Percentiles rank a stretch among this genome's conserved stretches.
Conservation (phyloP, 208 protist species). For the Herpetomonas muscarum region DNA sequence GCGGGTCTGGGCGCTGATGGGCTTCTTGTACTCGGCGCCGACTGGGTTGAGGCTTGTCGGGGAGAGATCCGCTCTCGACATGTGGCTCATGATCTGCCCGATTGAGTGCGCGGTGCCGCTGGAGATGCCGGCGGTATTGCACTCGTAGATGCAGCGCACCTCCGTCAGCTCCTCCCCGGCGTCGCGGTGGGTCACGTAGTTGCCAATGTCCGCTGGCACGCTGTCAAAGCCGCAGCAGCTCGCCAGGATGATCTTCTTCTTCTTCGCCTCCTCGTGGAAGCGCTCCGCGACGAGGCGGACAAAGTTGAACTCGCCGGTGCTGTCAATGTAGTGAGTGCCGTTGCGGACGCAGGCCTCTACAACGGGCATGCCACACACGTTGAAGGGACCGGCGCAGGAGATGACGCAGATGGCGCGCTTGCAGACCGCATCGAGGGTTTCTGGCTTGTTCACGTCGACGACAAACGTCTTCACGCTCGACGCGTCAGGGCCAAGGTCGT, state of each 20-base stretch:
- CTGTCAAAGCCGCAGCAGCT: constrained; percentile 87
- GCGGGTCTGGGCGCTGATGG: constrained; percentile 22
- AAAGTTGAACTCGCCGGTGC: constrained; percentile 86
- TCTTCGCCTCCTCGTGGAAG: constrained; percentile 62
- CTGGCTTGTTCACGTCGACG: constrained; percentile 37
- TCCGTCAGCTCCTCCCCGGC: constrained; percentile 37
- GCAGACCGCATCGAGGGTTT: constrained; percentile 53
- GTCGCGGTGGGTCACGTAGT: constrained; percentile 58
- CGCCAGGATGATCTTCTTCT: constrained; percentile 59
- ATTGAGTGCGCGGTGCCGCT: constrained; percentile 70
- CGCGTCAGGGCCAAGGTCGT: constrained; percentile 33
- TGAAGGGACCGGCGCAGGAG: constrained; percentile 80
- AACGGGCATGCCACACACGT: constrained; percentile 70
- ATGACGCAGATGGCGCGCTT: constrained; percentile 52
- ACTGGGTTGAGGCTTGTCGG: constrained; percentile 37
- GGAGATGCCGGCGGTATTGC: constrained; percentile 33
- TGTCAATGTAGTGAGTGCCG: constrained; percentile 88
- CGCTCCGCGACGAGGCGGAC: constrained; percentile 59
- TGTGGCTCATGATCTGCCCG: constrained; percentile 18
- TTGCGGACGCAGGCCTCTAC: constrained; percentile 83
- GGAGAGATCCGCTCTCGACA: constrained; percentile 25
- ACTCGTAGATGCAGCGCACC: constrained; percentile 41
- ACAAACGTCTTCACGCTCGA: constrained; percentile 29
- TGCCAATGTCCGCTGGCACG: constrained; percentile 84
- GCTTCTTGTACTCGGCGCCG: constrained; percentile 23